Evolutionary conservation across 2,329 filamentous ascomycete genomes (phyloP).

Genomic region (Aspergillus novofumigatus): DNA sequence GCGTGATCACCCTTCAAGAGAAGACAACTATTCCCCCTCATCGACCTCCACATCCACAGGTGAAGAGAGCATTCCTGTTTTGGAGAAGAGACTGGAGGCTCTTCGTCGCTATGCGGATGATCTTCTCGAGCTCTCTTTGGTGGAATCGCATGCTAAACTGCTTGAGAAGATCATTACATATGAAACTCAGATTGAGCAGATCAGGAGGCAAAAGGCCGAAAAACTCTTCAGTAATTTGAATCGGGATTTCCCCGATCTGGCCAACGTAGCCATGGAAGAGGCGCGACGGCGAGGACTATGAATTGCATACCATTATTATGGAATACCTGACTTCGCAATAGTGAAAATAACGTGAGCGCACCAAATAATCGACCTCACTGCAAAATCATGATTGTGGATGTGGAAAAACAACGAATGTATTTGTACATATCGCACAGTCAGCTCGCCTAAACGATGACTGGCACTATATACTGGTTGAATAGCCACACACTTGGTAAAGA

Average conservation of each 20-base stretch:
- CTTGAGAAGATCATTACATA: constrained; percentile 17
- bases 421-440: background rate
- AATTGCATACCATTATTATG: background rate
- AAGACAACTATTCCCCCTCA: background rate
- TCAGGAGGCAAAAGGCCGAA: constrained; percentile 15
- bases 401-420: background rate
- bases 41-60: background rate
- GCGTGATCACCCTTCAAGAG: background rate
- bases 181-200: constrained; percentile 14
- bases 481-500: background rate
- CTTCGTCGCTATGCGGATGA: constrained; percentile 21
- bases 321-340: background rate
- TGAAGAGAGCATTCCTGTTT: constrained; percentile 10
- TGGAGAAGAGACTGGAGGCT: constrained; percentile 17
- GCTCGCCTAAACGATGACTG: background rate
- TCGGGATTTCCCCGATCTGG: constrained; percentile 19
- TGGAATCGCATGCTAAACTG: constrained; percentile 21
- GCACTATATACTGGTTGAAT: background rate
- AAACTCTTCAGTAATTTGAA: constrained; percentile 10
- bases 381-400: background rate
- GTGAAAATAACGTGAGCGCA: background rate
- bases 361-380: background rate
- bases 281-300: constrained; percentile 15
- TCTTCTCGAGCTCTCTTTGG: constrained; percentile 21
- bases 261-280: constrained; percentile 15